These are phyloP conservation scores for Nicotiana rustica DNA, from an alignment of 305 asterid species.

Conservation along the genomic window DNA sequence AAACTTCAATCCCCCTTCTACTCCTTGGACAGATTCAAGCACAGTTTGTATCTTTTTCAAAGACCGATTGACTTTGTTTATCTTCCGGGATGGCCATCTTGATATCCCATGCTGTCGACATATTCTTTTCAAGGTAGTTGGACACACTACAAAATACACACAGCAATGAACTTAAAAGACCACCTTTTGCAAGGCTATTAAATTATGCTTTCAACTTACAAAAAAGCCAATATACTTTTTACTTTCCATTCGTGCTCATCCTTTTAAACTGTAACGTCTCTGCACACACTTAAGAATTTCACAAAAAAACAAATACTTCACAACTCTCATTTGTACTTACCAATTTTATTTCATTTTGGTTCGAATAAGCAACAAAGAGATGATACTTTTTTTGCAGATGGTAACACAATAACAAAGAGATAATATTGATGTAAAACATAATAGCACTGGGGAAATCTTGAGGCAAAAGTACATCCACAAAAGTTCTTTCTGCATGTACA, in stretches of 20 bases:
- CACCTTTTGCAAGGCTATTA: background rate
- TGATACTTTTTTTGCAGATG: no score
- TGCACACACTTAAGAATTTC: background rate
- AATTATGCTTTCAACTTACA: background rate
- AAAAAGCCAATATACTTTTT: conserved; percentile 9
- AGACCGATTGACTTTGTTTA: conserved; percentile 89
- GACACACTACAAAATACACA: conserved; percentile 71
- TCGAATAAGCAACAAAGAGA: no score
- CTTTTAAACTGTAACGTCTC: background rate
- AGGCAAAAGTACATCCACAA: background rate
- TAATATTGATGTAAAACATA: conserved; percentile 11
- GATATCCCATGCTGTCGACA: conserved; percentile 92
- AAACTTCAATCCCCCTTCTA: conserved; percentile 78
- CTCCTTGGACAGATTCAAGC: conserved; percentile 89
- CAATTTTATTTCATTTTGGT: background rate
- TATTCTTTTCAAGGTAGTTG: conserved; percentile 91
- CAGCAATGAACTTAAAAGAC: conserved; percentile 8
- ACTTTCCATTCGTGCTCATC: background rate
- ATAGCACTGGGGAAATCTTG: background rate
- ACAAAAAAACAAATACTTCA: background rate
- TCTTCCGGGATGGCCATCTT: conserved; percentile 97
- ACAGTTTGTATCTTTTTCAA: conserved; percentile 78
- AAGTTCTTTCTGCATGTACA: no score
- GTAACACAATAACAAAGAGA: background rate
- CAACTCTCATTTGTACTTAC: background rate